Percentiles rank a stretch among this genome's conserved stretches.
phyloP scores from a whole-genome alignment of 1,284 basidiomycete genomes.

The Peniophora sp. region DNA sequence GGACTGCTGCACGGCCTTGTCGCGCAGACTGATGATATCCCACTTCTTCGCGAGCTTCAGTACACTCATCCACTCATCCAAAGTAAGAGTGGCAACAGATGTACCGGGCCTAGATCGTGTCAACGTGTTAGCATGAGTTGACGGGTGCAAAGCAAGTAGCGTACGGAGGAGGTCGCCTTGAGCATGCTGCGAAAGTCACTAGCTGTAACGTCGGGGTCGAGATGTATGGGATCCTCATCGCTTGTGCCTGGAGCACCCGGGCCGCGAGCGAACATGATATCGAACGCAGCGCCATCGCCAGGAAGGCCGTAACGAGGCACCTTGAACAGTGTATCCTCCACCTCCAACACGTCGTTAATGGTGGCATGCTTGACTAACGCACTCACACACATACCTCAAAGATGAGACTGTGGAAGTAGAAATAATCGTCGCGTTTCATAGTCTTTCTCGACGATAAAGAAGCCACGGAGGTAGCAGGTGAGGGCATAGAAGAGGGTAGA shows the following conservation, averaged over 20 bases:
- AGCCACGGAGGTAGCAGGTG: neutral
- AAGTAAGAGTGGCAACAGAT: neutral
- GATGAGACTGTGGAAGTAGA: neutral
- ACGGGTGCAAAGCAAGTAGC: neutral
- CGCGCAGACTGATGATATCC: constrained; percentile 3
- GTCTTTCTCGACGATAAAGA: neutral
- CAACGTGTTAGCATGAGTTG: no score
- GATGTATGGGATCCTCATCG: neutral
- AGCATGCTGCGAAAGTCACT: neutral
- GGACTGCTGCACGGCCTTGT: neutral
- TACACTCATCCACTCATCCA: constrained; percentile 6
- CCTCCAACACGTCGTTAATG: neutral
- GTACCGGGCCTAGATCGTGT: neutral
- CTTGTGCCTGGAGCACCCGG: neutral
- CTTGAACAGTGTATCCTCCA: neutral
- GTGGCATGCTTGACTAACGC: no score
- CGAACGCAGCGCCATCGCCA: neutral
- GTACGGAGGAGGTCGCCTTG: neutral
- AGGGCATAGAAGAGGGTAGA: neutral
- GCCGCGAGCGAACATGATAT: neutral
- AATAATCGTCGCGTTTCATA: neutral
- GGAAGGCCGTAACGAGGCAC: neutral
- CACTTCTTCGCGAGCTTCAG: constrained; percentile 9
- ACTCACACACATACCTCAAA: neutral
- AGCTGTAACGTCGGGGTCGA: neutral